Evolutionary conservation across 495 filamentous ascomycete species (phyloP).

Genomic region (Xylaria longipes): DNA sequence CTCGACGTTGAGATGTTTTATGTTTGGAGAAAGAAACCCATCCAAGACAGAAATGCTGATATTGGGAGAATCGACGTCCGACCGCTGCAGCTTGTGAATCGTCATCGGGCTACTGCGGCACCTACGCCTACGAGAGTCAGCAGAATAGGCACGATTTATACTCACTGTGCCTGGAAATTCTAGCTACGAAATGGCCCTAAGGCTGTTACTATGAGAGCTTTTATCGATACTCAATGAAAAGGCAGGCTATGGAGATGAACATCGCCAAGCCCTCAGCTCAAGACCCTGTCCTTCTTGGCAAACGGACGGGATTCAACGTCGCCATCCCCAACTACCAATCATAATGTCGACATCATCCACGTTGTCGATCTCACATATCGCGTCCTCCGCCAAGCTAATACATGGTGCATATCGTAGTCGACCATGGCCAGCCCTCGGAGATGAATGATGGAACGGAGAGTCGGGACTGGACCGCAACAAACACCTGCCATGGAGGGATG

Average conservation of each 20-base stretch:
- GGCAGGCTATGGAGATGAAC: conserved; percentile 6
- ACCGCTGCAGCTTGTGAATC: not conserved
- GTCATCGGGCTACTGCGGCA: too few relatives aligned
- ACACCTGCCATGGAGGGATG: not conserved
- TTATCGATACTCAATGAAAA: too few relatives aligned
- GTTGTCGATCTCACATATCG: conserved; percentile 6
- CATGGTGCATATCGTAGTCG: conserved; percentile 7
- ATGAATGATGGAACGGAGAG: not conserved
- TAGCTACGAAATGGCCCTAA: too few relatives aligned
- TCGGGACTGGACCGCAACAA: not conserved
- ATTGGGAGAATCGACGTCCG: not conserved
- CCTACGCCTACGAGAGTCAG: too few relatives aligned
- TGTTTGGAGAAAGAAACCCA: too few relatives aligned
- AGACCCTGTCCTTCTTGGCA: conserved; percentile 16
- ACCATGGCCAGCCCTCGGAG: conserved; percentile 7
- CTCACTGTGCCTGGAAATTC: too few relatives aligned
- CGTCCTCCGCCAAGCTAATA: conserved; percentile 18
- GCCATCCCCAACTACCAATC: not conserved
- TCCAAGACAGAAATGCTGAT: not conserved
- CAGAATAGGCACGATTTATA: too few relatives aligned
- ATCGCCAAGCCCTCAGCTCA: conserved; percentile 20
- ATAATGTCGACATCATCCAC: conserved; percentile 1
- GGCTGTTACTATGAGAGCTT: too few relatives aligned
- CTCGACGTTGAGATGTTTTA: too few relatives aligned
- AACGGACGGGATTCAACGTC: not conserved